These are phyloP conservation scores for Alternaria solani DNA, from an alignment of 2,329 filamentous ascomycete species.

Conservation along the genomic window DNA sequence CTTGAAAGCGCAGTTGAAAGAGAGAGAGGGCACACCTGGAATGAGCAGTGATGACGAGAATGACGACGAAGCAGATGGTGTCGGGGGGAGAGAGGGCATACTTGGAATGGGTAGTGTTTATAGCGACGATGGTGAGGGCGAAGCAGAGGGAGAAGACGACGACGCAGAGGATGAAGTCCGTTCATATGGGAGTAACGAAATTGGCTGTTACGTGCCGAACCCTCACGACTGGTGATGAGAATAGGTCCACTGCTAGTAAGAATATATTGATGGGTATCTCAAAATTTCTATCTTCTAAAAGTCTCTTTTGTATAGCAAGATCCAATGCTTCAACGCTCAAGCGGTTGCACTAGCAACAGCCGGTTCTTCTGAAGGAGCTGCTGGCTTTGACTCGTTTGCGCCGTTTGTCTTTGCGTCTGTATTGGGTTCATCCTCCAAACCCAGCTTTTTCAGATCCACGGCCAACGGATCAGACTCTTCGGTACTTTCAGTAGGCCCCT, in stretches of 20 bases:
- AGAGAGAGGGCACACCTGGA: slow-evolving; percentile 20
- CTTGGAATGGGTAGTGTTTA: background rate
- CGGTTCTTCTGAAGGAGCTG: background rate
- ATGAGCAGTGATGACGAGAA: background rate
- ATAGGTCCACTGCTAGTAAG: background rate
- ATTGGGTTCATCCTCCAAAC: slow-evolving; percentile 37
- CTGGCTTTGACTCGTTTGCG: background rate
- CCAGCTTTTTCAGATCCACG: slow-evolving; percentile 55
- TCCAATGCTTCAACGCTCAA: background rate
- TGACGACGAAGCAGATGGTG: background rate
- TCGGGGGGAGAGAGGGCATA: slow-evolving; percentile 9
- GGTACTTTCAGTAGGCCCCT: slow-evolving; percentile 73
- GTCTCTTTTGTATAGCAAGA: background rate
- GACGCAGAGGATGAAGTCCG: background rate
- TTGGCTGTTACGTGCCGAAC: background rate
- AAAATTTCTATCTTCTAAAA: slow-evolving; percentile 2
- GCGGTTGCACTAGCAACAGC: background rate
- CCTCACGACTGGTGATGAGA: background rate
- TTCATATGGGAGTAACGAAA: background rate
- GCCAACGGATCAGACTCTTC: slow-evolving; percentile 57
- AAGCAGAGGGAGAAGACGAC: background rate
- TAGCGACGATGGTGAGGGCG: background rate
- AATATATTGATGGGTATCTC: slow-evolving; percentile 18
- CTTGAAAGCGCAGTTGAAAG: slow-evolving; percentile 39
- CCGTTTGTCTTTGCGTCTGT: background rate